Evolutionary conservation across 192 early-diverging fungal species (phyloP), one percentile per base, ranked within the genome.

Genomic region (Jimgerdemannia lactiflua): DNA sequence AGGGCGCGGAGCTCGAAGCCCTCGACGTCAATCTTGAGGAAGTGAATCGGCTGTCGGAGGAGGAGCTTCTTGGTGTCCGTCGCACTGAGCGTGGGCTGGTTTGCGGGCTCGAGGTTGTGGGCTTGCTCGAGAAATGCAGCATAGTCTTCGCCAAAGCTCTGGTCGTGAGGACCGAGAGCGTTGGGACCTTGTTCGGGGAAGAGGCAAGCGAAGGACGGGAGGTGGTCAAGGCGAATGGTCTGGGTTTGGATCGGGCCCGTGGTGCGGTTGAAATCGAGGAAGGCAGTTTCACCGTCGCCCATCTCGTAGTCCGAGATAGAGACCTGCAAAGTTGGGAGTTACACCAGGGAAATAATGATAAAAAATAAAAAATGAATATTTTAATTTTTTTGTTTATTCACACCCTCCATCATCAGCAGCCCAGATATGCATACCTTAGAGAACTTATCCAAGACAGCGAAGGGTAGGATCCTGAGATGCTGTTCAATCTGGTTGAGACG

Each of bases 1-100:
- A 81, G 64, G 17, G 80, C 75, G 20, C 43, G 72, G n/a, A 81
- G 59, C 44, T 81, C 80, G 65, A 81, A 81, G 3, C 80, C 80
- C 70, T 81, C 80, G 17, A 81, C 80, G 64, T 81, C 80, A 29
- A 81, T 77, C 72, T 81, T 81, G 18, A 81, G 70, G 67, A 81
- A 81, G 73, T 81, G 80, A 64, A 81, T 81, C 4, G 75, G 80
- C 20, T 77, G 54, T 18, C 70, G 64, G 19, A 77, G 72, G 19
- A 72, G 20, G 4, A 79, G 41, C 4, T 63, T 3, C 20, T 79
- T 64, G 42, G 42, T 44, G 11, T 70, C 19, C 10, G 49, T 7
- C 3, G 70, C 64, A 4, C 44, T 65, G 3, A 43, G 4, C 11
- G 4, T 65, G 4, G 42, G 10, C 4, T 43, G 71, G 42, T 39